phyloP scores from a whole-genome alignment of 208 protist genomes.

The Strigomonas culicis region DNA sequence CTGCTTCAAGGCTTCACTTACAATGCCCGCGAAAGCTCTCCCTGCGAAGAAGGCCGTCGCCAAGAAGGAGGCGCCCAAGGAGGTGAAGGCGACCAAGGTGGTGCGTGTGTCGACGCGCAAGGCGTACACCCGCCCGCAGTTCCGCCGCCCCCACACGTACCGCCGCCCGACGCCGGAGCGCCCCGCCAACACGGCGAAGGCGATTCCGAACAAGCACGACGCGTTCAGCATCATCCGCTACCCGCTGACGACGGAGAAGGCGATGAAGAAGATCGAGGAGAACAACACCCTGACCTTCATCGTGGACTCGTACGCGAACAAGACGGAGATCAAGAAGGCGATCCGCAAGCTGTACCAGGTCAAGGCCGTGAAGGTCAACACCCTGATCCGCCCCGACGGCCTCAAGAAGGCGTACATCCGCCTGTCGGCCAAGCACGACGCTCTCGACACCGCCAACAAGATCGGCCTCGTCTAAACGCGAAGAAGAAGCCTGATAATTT shows the following conservation, averaged over 20 bases:
- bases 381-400: conserved; percentile 97
- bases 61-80: conserved; percentile 49
- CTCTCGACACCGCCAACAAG: conserved; percentile 98
- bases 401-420: conserved; percentile 99
- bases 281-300: conserved; percentile 99
- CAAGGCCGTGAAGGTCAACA: conserved; percentile 98
- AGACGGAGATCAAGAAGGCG: conserved; percentile 98
- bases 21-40: conserved; percentile 59
- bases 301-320: conserved; percentile 96
- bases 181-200: conserved; percentile 91
- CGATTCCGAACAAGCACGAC: conserved; percentile 70
- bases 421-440: conserved; percentile 93
- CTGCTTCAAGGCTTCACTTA: conserved; percentile 16
- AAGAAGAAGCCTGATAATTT: conserved; percentile 10
- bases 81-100: conserved; percentile 70
- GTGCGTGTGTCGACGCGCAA: conserved; percentile 91
- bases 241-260: conserved; percentile 98
- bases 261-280: conserved; percentile 99
- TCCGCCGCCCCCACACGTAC: conserved; percentile 97
- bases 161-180: conserved; percentile 76
- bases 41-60: conserved; percentile 23
- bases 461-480: conserved; percentile 94
- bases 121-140: conserved; percentile 94
- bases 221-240: conserved; percentile 95
- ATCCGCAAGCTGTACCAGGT: conserved; percentile 98